phyloP scores from a whole-genome alignment of 2,329 filamentous ascomycete genomes.

The Fusarium marasasianum region DNA sequence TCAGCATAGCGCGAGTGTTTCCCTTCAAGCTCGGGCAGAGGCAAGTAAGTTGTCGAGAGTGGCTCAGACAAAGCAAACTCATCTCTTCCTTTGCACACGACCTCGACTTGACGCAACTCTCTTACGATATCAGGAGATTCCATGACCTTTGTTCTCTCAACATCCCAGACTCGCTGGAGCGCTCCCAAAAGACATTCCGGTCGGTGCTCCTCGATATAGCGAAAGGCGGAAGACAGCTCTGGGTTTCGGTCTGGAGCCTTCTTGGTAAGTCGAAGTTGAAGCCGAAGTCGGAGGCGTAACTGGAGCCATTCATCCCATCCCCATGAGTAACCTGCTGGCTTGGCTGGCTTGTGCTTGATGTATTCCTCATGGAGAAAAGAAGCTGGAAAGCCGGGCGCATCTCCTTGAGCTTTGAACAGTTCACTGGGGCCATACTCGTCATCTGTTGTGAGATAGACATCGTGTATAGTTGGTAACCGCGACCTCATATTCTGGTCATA shows the following conservation, averaged over 20 bases:
- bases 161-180: conserved; percentile 11
- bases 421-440: conserved; percentile 18
- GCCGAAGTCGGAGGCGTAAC: not conserved
- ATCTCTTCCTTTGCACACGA: conserved; percentile 13
- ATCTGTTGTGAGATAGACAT: conserved; percentile 25
- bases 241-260: not conserved
- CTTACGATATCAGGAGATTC: not conserved
- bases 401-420: not conserved
- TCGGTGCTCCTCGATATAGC: conserved; percentile 16
- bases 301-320: conserved; percentile 33
- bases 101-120: conserved; percentile 10
- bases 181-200: conserved; percentile 3
- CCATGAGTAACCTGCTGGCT: not conserved
- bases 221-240: conserved; percentile 3
- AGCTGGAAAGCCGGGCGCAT: not conserved
- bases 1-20: conserved; percentile 30
- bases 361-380: conserved; percentile 21
- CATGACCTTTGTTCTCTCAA: not conserved
- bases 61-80: not conserved
- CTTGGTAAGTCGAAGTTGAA: not conserved
- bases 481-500: conserved; percentile 6
- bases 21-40: conserved; percentile 26
- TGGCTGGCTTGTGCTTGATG: not conserved
- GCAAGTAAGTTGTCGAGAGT: conserved; percentile 17
- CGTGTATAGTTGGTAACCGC: not conserved